These are phyloP conservation scores for Penicillium occitanis DNA, from an alignment of 2,329 filamentous ascomycete genomes.

Conservation along the genomic window DNA sequence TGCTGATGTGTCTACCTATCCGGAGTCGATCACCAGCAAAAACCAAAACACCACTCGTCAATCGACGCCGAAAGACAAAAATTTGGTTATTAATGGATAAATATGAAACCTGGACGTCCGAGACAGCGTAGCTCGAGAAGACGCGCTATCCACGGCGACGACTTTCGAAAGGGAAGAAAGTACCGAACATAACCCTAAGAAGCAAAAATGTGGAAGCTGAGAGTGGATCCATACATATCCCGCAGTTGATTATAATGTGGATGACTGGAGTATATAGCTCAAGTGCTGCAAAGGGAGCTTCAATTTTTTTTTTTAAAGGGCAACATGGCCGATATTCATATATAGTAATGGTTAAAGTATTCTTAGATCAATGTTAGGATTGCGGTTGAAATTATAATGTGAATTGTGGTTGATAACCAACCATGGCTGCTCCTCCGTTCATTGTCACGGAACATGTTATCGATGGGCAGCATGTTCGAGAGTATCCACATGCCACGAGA, in stretches of 20 bases:
- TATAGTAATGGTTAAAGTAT: not conserved
- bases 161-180: not conserved
- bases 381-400: not conserved
- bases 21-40: not conserved
- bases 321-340: not conserved
- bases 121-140: not conserved
- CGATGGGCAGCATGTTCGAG: not conserved
- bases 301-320: not conserved
- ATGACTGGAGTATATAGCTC: not conserved
- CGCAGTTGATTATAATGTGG: not conserved
- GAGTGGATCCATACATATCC: not conserved
- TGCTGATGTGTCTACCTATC: not conserved
- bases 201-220: not conserved
- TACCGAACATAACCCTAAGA: not conserved
- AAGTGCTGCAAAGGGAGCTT: not conserved
- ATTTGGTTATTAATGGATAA: too few relatives aligned
- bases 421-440: not conserved
- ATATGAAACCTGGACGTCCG: not conserved
- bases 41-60: not conserved
- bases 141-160: not conserved
- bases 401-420: not conserved
- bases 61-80: too few relatives aligned
- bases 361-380: not conserved
- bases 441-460: not conserved
- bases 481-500: not conserved